Percentiles rank a stretch among this genome's conserved stretches.
Evolutionary conservation across 768 basidiomycete species (phyloP).

Genomic region (Lactarius hatsudake): DNA sequence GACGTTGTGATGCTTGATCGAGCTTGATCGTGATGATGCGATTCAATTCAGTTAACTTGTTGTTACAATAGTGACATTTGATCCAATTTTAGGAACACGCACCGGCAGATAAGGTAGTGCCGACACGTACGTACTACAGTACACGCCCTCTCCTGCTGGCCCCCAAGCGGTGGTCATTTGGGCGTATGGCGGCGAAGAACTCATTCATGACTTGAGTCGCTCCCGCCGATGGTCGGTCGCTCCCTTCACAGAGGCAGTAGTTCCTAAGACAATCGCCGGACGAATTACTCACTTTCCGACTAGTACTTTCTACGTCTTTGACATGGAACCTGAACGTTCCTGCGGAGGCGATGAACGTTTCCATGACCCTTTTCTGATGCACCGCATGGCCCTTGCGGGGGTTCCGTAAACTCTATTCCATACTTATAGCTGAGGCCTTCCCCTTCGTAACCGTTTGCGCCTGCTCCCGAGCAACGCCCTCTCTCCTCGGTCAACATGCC

Average conservation of each 20-base stretch:
- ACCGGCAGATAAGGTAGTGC: too few relatives aligned
- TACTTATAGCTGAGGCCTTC: neutral
- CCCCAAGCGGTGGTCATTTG: neutral
- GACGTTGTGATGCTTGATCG: too few relatives aligned
- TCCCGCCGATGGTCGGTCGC: neutral
- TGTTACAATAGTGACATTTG: too few relatives aligned
- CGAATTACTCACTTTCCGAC: neutral
- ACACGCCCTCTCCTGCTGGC: neutral
- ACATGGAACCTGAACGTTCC: neutral
- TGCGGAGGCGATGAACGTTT: neutral
- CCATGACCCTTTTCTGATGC: neutral
- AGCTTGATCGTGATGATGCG: too few relatives aligned
- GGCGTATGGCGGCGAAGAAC: neutral
- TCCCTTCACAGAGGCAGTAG: neutral
- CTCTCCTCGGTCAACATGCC: conserved; percentile 1
- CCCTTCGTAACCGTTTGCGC: neutral
- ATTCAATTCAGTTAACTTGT: too few relatives aligned
- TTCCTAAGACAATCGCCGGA: neutral
- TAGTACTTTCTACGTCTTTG: neutral
- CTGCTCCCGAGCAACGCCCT: neutral
- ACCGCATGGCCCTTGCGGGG: neutral
- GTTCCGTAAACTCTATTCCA: neutral
- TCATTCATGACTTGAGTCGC: neutral
- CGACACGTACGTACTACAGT: too few relatives aligned
- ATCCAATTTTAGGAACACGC: neutral